Conservation (phyloP, 768 basidiomycete species). For the Hypholoma sublateritium region DNA sequence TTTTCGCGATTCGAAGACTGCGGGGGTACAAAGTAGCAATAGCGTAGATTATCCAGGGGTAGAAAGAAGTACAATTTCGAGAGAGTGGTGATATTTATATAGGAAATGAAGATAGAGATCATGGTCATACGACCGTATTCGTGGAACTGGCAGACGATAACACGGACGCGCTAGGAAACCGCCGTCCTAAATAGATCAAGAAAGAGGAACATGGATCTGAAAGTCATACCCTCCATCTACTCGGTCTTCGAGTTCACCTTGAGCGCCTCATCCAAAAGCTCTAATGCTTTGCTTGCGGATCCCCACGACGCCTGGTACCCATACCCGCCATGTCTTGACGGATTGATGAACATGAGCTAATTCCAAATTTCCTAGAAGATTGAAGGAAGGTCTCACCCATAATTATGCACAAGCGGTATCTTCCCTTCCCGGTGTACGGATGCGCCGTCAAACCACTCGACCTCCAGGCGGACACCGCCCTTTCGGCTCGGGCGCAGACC, state of each 20-base stretch:
- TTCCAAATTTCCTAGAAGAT: neutral
- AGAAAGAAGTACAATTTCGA: too few relatives aligned
- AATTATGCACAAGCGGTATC: conserved; percentile 30
- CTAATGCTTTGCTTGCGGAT: conserved; percentile 48
- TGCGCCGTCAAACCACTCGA: conserved; percentile 17
- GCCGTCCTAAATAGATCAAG: neutral
- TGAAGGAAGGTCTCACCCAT: conserved; percentile 46
- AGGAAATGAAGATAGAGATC: too few relatives aligned
- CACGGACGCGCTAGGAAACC: too few relatives aligned
- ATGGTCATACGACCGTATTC: too few relatives aligned
- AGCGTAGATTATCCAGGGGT: too few relatives aligned
- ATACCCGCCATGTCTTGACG: conserved; percentile 58
- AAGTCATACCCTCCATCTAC: neutral
- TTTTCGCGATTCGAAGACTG: too few relatives aligned
- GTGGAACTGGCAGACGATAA: too few relatives aligned
- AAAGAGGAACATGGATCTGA: neutral
- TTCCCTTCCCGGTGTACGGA: conserved; percentile 11
- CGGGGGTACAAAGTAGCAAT: too few relatives aligned
- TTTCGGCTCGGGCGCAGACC: conserved; percentile 69
- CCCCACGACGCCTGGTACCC: conserved; percentile 73
- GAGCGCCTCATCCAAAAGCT: conserved; percentile 19
- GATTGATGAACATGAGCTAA: neutral
- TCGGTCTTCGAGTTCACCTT: neutral
- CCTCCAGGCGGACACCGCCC: conserved; percentile 59
- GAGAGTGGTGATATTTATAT: too few relatives aligned